Percentiles rank a stretch among this genome's conserved stretches.
These are phyloP conservation scores for Tricladium varicosporioides DNA, from an alignment of 2,329 filamentous ascomycete species.

Conservation along the genomic window DNA sequence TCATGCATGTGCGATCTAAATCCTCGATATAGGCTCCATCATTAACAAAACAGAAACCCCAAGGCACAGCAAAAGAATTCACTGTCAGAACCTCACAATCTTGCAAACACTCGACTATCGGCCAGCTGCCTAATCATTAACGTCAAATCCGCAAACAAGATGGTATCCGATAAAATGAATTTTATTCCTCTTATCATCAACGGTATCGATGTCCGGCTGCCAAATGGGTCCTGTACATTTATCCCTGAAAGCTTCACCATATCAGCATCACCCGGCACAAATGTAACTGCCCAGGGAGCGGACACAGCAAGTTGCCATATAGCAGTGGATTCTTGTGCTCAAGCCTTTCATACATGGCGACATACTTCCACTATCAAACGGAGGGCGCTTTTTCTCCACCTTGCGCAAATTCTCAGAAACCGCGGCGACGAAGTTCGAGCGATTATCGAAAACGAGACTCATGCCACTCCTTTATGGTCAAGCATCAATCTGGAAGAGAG, in stretches of 20 bases:
- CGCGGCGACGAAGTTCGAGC: background rate
- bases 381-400: background rate
- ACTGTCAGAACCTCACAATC: background rate
- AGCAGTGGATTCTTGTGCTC: background rate
- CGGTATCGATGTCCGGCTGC: background rate
- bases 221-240: background rate
- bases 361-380: background rate
- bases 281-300: background rate
- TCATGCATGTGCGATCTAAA: too few relatives aligned
- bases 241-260: background rate
- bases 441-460: slow-evolving; percentile 15
- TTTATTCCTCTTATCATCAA: background rate
- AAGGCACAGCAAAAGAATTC: too few relatives aligned
- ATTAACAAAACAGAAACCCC: too few relatives aligned
- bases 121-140: too few relatives aligned
- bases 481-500: slow-evolving; percentile 13
- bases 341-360: background rate
- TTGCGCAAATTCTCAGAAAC: slow-evolving; percentile 3
- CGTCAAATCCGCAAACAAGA: background rate
- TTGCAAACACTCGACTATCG: background rate
- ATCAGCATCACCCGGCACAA: background rate
- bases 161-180: background rate
- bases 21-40: too few relatives aligned
- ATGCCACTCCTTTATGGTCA: slow-evolving; percentile 6
- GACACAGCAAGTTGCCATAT: background rate